phyloP scores from a whole-genome alignment of 1,284 basidiomycete genomes.

The Trametes polyzona region DNA sequence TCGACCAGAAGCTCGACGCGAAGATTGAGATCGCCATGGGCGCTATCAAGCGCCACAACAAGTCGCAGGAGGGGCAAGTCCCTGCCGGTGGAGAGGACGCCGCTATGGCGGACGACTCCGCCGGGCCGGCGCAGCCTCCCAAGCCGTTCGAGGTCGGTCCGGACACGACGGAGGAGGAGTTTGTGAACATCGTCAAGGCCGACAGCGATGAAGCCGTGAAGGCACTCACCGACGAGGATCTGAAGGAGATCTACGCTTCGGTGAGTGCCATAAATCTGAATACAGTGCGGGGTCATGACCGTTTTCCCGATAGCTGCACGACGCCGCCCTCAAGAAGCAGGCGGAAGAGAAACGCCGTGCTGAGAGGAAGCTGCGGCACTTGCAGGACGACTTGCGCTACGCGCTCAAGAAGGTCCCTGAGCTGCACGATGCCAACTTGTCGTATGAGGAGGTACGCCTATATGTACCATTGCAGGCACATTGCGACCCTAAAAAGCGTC shows the following conservation, averaged over 20 bases:
- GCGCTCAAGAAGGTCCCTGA: slow-evolving; percentile 90
- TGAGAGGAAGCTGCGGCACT: slow-evolving; percentile 84
- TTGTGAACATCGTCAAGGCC: slow-evolving; percentile 59
- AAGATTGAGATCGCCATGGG: slow-evolving; percentile 70
- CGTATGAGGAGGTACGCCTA: slow-evolving; percentile 76
- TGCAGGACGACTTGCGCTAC: slow-evolving; percentile 95
- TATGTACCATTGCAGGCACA: not conserved
- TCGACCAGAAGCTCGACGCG: slow-evolving; percentile 84
- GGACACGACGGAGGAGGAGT: slow-evolving; percentile 65
- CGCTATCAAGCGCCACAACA: slow-evolving; percentile 57
- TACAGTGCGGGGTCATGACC: not conserved
- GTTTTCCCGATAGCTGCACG: slow-evolving; percentile 63
- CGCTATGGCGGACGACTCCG: slow-evolving; percentile 8
- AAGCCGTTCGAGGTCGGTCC: slow-evolving; percentile 54
- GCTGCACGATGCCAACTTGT: slow-evolving; percentile 70
- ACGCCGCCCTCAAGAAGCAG: slow-evolving; percentile 70
- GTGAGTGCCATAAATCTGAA: slow-evolving; percentile 48
- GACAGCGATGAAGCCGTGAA: slow-evolving; percentile 53
- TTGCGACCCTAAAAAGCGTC: not conserved
- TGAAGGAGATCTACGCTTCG: slow-evolving; percentile 65
- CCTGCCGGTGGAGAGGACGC: slow-evolving; percentile 40
- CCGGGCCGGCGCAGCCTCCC: not conserved
- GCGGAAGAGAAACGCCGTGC: slow-evolving; percentile 81
- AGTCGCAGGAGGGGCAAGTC: slow-evolving; percentile 36
- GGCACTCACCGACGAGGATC: slow-evolving; percentile 55